Evolutionary conservation across 176 grass and related monocot genomes (phyloP).

Genomic region (Rhynchospora tenuis): DNA sequence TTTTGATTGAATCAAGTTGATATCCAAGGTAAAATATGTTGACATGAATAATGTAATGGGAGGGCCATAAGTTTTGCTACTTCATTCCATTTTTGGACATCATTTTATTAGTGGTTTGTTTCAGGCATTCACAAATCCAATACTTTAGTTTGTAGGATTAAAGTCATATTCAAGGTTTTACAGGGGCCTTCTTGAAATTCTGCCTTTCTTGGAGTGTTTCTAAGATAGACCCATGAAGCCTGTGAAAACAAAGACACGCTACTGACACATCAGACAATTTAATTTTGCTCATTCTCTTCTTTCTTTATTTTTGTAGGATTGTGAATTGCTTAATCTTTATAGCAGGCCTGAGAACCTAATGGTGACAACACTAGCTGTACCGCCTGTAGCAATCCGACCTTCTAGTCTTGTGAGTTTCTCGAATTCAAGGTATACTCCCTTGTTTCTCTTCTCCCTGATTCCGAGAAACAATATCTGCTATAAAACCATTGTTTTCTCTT

Average conservation of each 20-base stretch:
- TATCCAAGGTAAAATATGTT: not conserved
- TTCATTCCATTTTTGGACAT: not conserved
- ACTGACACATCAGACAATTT: not conserved
- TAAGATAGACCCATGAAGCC: not conserved
- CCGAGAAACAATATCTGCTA: not conserved
- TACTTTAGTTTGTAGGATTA: not conserved
- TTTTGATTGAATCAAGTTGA: not conserved
- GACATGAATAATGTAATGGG: not conserved
- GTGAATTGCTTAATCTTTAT: constrained; percentile 91
- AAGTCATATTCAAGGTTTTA: not conserved
- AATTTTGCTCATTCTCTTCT: constrained; percentile 1
- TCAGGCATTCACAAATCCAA: not conserved
- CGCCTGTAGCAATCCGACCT: constrained; percentile 75
- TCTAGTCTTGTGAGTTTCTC: constrained; percentile 56
- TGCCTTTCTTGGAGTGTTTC: not conserved
- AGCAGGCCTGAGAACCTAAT: constrained; percentile 90
- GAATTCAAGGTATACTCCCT: constrained; percentile 50
- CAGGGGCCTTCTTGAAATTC: not conserved
- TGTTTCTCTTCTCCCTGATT: constrained; percentile 12
- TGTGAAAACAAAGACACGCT: not conserved
- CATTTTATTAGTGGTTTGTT: not conserved
- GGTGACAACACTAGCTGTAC: constrained; percentile 78
- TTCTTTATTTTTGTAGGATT: constrained; percentile 51
- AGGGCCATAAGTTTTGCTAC: not conserved
- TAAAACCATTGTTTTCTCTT: not conserved